Evolutionary conservation across 2,329 filamentous ascomycete genomes (phyloP).

Genomic region (Aureobasidium sp.): DNA sequence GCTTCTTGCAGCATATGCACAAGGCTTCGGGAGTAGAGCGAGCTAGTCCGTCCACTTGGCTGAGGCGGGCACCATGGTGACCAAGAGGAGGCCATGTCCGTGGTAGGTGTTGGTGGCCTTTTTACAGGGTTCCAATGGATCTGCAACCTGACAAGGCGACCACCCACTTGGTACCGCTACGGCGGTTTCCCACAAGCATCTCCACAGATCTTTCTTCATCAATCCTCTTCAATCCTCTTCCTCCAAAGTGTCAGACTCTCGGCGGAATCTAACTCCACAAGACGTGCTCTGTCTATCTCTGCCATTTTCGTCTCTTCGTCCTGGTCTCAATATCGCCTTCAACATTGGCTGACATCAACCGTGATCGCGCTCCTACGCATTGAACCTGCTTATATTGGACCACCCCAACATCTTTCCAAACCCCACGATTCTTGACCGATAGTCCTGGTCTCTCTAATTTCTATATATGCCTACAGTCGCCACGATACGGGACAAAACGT

Average conservation of each 20-base stretch:
- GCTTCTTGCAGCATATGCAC: background rate
- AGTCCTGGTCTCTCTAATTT: background rate
- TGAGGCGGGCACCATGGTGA: background rate
- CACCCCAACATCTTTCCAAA: background rate
- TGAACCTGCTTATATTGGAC: constrained; percentile 1
- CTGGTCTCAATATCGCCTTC: background rate
- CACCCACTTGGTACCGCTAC: constrained; percentile 2
- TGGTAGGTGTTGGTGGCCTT: constrained; percentile 10
- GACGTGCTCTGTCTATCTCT: background rate
- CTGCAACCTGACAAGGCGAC: constrained; percentile 6
- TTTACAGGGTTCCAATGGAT: background rate
- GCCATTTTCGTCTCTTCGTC: background rate
- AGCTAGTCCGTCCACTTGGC: background rate
- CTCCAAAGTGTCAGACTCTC: background rate
- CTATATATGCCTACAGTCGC: constrained; percentile 1
- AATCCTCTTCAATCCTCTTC: background rate
- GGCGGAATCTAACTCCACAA: background rate
- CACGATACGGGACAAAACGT: background rate
- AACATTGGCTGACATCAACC: constrained; percentile 9
- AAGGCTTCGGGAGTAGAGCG: background rate
- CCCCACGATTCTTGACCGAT: background rate
- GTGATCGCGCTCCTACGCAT: background rate
- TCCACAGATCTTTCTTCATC: constrained; percentile 6
- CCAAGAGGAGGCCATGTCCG: background rate
- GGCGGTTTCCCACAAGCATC: background rate